Evolutionary conservation across 2,329 filamentous ascomycete genomes (phyloP), one percentile per base, ranked within the genome.

Genomic region (Fusarium sp.): DNA sequence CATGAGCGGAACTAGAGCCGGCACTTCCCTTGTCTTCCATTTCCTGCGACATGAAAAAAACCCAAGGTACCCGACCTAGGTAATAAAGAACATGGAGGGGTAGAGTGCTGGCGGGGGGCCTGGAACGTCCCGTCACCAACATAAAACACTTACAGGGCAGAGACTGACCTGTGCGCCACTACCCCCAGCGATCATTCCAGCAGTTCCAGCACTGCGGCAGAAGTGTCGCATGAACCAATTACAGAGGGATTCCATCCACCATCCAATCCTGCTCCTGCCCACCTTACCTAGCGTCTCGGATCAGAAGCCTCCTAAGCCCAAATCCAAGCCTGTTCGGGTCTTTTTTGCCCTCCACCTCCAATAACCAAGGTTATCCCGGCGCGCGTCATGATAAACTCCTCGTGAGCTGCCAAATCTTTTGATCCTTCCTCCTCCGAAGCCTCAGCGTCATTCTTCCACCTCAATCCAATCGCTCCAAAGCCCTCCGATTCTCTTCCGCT

Each of bases 301-400:
- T 55, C 59, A 65, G 52, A 58, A 62, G 67, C 55, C 43, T 57
- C 43, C 59, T 43, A 68, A 57, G 49, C 49, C 64, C 53, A 48
- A 54, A 29, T 56, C 49, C 58, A 63, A 62, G 50, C 59, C 49
- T 48, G 42, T 52, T 63, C 49, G 45, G 54, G 54, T 58, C 53
- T 62, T 69, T 58, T 69, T 69, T 51, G 43, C 65, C 48, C 46
- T 55, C 51, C 51, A 50, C 42, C 51, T 57, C 50, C 53, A 35
- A 71, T 52, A 69, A 36, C 70, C 70, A 72, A 72, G 68, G 70
- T 70, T 70, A 70, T 69, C 69, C 71, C 69, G 53, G 71, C 60
- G 71, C 68, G 66, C 72, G 72, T 74, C 72, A 74, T 74, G 68
- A 69, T 61, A 67, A 72, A 70, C 64, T 73, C 70, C 63, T 72